These are phyloP conservation scores for Chiua virens DNA, from an alignment of 768 basidiomycete species.

Conservation along the genomic window DNA sequence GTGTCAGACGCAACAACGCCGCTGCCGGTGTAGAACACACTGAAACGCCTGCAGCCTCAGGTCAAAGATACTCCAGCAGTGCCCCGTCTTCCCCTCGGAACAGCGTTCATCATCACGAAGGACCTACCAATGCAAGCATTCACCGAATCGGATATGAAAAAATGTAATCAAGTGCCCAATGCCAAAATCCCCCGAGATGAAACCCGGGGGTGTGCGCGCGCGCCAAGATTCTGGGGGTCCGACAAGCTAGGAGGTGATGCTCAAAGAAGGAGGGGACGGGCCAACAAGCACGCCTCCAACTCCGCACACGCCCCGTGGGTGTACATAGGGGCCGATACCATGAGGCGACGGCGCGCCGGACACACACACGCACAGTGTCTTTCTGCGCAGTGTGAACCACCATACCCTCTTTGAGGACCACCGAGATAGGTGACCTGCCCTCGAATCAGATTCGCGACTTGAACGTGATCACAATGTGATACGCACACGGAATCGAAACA, in stretches of 20 bases:
- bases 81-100: slow-evolving; percentile 19
- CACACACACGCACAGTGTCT: not conserved
- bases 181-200: not conserved
- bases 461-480: slow-evolving; percentile 13
- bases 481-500: not conserved
- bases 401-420: not conserved
- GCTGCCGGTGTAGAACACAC: not conserved
- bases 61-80: too few species aligned
- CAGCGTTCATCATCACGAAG: not conserved
- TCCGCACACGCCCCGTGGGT: not conserved
- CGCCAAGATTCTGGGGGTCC: slow-evolving; percentile 4
- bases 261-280: too few species aligned
- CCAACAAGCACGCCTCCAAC: too few species aligned
- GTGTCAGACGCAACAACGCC: too few species aligned
- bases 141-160: slow-evolving; percentile 7
- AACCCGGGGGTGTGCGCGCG: not conserved
- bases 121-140: not conserved
- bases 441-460: slow-evolving; percentile 25
- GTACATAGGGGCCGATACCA: slow-evolving; percentile 11
- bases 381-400: not conserved
- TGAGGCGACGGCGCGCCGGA: slow-evolving; percentile 20
- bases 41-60: slow-evolving; percentile 1
- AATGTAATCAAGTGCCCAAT: not conserved
- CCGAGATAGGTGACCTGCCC: slow-evolving; percentile 23
- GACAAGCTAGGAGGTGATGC: not conserved